These are phyloP conservation scores for Musa beccarii DNA, from an alignment of 176 grass and related monocot species.

Conservation along the genomic window DNA sequence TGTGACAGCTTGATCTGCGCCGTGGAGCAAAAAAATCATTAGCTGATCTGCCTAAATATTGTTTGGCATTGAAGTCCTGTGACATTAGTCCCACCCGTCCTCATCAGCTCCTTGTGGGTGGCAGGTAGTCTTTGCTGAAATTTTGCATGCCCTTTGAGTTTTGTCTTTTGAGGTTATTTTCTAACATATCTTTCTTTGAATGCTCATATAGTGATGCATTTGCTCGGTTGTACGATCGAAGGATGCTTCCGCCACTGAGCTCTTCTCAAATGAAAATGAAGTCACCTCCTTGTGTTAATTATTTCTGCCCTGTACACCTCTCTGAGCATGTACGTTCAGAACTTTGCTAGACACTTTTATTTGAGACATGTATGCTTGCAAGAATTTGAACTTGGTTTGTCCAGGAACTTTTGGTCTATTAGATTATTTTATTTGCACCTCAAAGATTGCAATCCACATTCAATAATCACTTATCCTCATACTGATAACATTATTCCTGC, in stretches of 20 bases:
- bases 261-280: conserved; percentile 58
- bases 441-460: no score
- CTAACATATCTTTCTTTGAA: conserved; percentile 12
- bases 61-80: conserved; percentile 75
- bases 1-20: conserved; percentile 80
- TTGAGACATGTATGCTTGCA: background rate
- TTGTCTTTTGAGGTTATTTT: background rate
- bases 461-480: no score
- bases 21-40: conserved; percentile 81
- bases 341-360: background rate
- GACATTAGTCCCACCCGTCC: conserved; percentile 85
- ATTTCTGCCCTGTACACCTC: conserved; percentile 88
- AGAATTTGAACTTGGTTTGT: background rate
- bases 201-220: conserved; percentile 59
- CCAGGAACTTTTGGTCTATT: no score
- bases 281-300: conserved; percentile 63
- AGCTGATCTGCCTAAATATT: conserved; percentile 54
- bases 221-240: conserved; percentile 83
- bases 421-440: no score
- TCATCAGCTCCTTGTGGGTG: conserved; percentile 89
- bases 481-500: no score
- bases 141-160: conserved; percentile 7
- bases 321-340: conserved; percentile 60
- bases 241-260: conserved; percentile 79
- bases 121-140: conserved; percentile 48